These are phyloP conservation scores for Leishmania guyanensis DNA, from an alignment of 208 protist genomes.

Conservation along the genomic window DNA sequence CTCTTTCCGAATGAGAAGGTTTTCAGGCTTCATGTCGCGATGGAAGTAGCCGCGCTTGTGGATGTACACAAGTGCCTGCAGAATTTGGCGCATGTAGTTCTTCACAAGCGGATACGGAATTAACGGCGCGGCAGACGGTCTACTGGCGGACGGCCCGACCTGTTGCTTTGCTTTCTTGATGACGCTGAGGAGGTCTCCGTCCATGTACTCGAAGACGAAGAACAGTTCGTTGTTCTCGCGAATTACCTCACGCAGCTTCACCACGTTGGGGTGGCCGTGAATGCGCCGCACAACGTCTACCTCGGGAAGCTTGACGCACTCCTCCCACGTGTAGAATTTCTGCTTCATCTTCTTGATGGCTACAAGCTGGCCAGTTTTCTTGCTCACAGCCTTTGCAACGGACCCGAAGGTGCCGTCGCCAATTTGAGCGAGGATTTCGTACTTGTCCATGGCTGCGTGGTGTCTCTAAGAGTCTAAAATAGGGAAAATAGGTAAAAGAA, in stretches of 20 bases:
- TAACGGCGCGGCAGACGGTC: conserved; percentile 30
- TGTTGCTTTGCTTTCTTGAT: conserved; percentile 95
- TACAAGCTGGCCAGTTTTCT: conserved; percentile 93
- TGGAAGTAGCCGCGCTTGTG: conserved; percentile 98
- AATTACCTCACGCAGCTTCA: conserved; percentile 97
- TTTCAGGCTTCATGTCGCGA: conserved; percentile 98
- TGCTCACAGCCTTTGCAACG: conserved; percentile 93
- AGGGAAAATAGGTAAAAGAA: conserved; percentile 15
- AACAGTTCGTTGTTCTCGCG: conserved; percentile 96
- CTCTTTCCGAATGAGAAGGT: conserved; percentile 91
- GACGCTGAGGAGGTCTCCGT: conserved; percentile 95
- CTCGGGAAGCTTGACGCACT: conserved; percentile 96
- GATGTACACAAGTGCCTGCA: conserved; percentile 95
- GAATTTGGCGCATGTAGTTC: conserved; percentile 90
- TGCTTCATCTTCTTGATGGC: conserved; percentile 99
- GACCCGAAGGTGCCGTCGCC: conserved; percentile 97
- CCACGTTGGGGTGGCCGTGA: conserved; percentile 96
- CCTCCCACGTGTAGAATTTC: conserved; percentile 97
- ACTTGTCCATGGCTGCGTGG: conserved; percentile 88
- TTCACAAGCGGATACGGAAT: conserved; percentile 90
- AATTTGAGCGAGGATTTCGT: conserved; percentile 92
- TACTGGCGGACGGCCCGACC: conserved; percentile 21
- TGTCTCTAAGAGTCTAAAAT: conserved; percentile 14
- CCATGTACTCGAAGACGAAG: conserved; percentile 98
- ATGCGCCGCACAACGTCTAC: conserved; percentile 94